Conservation (phyloP, 1,284 basidiomycete genomes). For the Spongispora temasekensis region DNA sequence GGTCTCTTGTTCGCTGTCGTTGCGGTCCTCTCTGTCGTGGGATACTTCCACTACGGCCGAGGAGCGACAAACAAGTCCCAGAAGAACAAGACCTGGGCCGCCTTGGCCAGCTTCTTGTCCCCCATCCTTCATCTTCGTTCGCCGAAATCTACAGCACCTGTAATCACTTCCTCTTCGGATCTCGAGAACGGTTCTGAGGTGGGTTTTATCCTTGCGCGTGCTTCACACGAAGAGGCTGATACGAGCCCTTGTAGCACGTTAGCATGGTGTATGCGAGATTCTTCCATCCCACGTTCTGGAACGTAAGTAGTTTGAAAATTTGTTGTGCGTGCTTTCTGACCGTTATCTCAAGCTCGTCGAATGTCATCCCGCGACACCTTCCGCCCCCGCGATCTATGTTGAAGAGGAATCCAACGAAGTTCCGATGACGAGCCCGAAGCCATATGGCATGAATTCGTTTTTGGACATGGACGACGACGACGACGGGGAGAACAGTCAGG, state of each 20-base stretch:
- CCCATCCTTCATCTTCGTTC: slow-evolving; percentile 5
- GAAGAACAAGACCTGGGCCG: slow-evolving; percentile 9
- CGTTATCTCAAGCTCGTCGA: slow-evolving; percentile 15
- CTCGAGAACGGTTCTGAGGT: slow-evolving; percentile 19
- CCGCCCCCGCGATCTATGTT: slow-evolving; percentile 22
- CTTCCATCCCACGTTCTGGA: slow-evolving; percentile 29
- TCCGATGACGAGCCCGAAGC: not conserved
- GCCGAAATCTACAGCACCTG: not conserved
- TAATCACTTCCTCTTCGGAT: slow-evolving; percentile 1
- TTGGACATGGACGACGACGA: slow-evolving; percentile 15
- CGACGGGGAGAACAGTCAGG: not conserved
- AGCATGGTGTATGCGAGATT: slow-evolving; percentile 26
- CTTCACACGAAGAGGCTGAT: not conserved
- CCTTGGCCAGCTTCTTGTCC: slow-evolving; percentile 14
- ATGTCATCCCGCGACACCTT: slow-evolving; percentile 16
- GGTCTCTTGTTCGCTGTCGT: slow-evolving; percentile 22
- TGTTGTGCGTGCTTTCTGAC: not conserved
- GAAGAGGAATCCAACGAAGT: slow-evolving; percentile 19
- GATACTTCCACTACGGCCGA: slow-evolving; percentile 18
- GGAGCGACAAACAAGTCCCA: not conserved
- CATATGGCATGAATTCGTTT: slow-evolving; percentile 19
- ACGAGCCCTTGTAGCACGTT: slow-evolving; percentile 10
- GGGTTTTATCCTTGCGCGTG: not conserved
- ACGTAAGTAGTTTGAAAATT: slow-evolving; percentile 10
- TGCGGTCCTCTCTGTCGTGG: slow-evolving; percentile 16